Percentiles rank a stretch among this genome's conserved stretches.
phyloP scores from a whole-genome alignment of 1,284 basidiomycete genomes.

The Dichomitus squalens region DNA sequence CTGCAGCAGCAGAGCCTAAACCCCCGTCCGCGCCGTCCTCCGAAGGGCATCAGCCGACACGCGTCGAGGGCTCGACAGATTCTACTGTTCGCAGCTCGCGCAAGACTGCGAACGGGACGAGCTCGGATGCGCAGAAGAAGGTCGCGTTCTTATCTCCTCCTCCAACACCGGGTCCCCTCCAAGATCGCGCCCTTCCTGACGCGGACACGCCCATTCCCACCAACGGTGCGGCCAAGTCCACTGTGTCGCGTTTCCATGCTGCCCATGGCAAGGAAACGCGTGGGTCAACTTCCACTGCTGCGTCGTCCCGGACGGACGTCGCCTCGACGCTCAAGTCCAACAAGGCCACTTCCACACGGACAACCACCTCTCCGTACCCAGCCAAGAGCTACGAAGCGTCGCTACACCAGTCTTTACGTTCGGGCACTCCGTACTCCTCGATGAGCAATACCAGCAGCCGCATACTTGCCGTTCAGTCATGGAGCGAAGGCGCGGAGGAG shows the following conservation, averaged over 20 bases:
- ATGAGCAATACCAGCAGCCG: slow-evolving; percentile 68
- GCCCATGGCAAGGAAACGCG: slow-evolving; percentile 70
- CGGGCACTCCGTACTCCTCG: slow-evolving; percentile 77
- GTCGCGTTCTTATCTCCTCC: slow-evolving; percentile 83
- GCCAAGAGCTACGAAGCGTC: slow-evolving; percentile 48
- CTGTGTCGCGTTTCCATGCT: slow-evolving; percentile 73
- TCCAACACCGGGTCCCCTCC: slow-evolving; percentile 54
- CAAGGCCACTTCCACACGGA: slow-evolving; percentile 60
- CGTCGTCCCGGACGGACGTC: slow-evolving; percentile 46
- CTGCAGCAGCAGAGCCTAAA: slow-evolving; percentile 23
- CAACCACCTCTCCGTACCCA: slow-evolving; percentile 62
- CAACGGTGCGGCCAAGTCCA: slow-evolving; percentile 54
- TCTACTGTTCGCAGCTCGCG: slow-evolving; percentile 53
- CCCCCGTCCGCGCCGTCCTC: slow-evolving; percentile 35
- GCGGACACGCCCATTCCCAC: slow-evolving; percentile 40
- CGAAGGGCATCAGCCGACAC: slow-evolving; percentile 21
- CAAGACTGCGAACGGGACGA: slow-evolving; percentile 50
- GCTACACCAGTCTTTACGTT: slow-evolving; percentile 67
- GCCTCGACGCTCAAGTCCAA: slow-evolving; percentile 38
- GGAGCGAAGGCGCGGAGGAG: slow-evolving; percentile 95
- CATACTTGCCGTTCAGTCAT: slow-evolving; percentile 82
- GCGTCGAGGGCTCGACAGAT: slow-evolving; percentile 40
- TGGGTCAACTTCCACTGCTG: slow-evolving; percentile 61
- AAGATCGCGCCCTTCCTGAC: slow-evolving; percentile 39
- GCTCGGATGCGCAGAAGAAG: slow-evolving; percentile 68